phyloP scores from a whole-genome alignment of 768 basidiomycete species.

The Mycena olivaceomarginata region DNA sequence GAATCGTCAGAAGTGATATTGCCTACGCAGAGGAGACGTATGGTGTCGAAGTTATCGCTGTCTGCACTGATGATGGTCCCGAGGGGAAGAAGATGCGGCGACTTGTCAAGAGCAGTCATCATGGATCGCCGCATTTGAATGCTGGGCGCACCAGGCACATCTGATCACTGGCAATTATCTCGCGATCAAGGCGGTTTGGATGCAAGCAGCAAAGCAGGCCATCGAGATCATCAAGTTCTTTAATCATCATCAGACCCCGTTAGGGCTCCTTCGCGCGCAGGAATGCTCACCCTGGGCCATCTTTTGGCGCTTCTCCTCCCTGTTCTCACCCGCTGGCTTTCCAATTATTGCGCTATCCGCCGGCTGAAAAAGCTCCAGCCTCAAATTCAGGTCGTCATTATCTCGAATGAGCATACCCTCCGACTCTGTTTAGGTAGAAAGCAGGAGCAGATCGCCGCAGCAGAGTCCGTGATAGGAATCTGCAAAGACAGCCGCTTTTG shows the following conservation, averaged over 20 bases:
- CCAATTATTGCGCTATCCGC: neutral
- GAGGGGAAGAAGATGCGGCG: slow-evolving; percentile 45
- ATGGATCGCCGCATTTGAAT: neutral
- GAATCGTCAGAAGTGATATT: neutral
- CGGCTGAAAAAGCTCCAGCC: neutral
- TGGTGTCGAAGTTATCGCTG: neutral
- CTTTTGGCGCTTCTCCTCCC: slow-evolving; percentile 43
- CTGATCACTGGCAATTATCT: slow-evolving; percentile 48
- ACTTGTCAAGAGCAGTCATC: slow-evolving; percentile 10
- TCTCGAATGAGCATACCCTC: neutral
- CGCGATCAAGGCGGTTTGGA: slow-evolving; percentile 20
- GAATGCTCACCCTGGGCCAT: slow-evolving; percentile 33
- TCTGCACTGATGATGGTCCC: slow-evolving; percentile 2
- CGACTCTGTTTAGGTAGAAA: neutral
- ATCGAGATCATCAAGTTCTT: slow-evolving; percentile 52
- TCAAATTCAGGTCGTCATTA: neutral
- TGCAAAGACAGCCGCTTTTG: slow-evolving; percentile 49
- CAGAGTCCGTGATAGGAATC: slow-evolving; percentile 25
- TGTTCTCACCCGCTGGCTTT: slow-evolving; percentile 23
- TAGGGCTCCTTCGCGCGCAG: slow-evolving; percentile 44
- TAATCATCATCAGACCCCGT: slow-evolving; percentile 50
- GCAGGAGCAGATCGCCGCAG: slow-evolving; percentile 26
- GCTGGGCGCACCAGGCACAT: slow-evolving; percentile 45
- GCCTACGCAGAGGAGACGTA: neutral
- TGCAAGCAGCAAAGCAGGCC: slow-evolving; percentile 19